A percentile compares a stretch with the other conserved stretches of the same genome.
phyloP scores from a whole-genome alignment of 257 asterid species.

The Osmanthus fragrans region DNA sequence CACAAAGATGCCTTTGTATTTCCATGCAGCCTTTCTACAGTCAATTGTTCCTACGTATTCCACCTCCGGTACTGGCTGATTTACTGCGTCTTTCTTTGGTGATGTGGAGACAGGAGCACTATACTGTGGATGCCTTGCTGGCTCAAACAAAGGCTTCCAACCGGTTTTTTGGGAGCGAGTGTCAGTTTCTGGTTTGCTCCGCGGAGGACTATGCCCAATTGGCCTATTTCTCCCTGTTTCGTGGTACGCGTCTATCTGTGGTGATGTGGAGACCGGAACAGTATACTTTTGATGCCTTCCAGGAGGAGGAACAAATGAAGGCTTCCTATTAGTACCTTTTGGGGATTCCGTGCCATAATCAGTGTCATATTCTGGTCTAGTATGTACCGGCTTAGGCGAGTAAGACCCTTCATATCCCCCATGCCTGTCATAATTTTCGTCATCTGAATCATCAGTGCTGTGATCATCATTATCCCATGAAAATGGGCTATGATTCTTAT shows the following conservation, averaged over 20 bases:
- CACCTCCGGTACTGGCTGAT: not conserved
- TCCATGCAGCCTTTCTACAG: slow-evolving; percentile 31
- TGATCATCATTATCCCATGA: slow-evolving; percentile 5
- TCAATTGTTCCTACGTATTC: slow-evolving; percentile 21
- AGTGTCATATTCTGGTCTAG: not conserved
- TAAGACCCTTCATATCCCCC: not conserved
- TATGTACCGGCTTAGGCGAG: not conserved
- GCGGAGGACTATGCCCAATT: not conserved
- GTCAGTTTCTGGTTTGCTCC: not conserved
- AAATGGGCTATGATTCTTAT: slow-evolving; percentile 17
- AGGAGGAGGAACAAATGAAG: not conserved
- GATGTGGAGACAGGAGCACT: not conserved
- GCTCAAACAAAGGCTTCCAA: not conserved
- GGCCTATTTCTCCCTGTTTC: not conserved
- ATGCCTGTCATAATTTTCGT: not conserved
- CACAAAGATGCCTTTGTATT: slow-evolving; percentile 35
- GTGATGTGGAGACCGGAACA: not conserved
- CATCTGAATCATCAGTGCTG: not conserved
- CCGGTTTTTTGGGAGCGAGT: not conserved
- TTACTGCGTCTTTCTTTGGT: not conserved
- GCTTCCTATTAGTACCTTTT: not conserved
- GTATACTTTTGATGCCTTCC: not conserved
- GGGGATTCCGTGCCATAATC: not conserved
- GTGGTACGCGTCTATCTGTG: not conserved
- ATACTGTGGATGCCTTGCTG: not conserved